Percentiles rank a stretch among this genome's conserved stretches.
Conservation (phyloP, 31 red algal species). For the Porphyra umbilicalis region DNA sequence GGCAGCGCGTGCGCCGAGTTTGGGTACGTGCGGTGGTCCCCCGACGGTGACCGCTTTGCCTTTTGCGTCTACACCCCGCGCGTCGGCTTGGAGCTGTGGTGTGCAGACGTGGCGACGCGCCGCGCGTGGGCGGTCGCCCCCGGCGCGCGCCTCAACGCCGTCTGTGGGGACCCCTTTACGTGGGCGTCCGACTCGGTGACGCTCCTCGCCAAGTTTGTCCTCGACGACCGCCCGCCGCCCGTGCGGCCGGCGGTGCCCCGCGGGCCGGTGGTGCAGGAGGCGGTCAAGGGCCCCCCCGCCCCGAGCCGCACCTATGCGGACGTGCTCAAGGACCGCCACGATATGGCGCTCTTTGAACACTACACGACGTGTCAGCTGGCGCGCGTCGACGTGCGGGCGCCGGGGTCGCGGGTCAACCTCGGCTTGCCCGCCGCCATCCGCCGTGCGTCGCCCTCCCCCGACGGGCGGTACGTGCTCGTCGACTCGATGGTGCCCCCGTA, state of each 20-base stretch:
- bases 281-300: slow-evolving; percentile 23
- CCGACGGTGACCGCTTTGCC: slow-evolving; percentile 64
- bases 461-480: slow-evolving; percentile 66
- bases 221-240: slow-evolving; percentile 46
- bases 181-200: slow-evolving; percentile 41
- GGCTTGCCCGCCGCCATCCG: slow-evolving; percentile 46
- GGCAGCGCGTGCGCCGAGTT: slow-evolving; percentile 35
- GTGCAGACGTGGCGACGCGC: slow-evolving; percentile 22
- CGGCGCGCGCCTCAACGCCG: slow-evolving; percentile 49
- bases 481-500: slow-evolving; percentile 72
- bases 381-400: slow-evolving; percentile 29
- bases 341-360: slow-evolving; percentile 70
- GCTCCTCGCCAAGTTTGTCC: slow-evolving; percentile 59
- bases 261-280: slow-evolving; percentile 69
- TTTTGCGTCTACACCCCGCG: slow-evolving; percentile 69
- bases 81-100: slow-evolving; percentile 71
- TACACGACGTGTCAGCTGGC: slow-evolving; percentile 80
- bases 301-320: slow-evolving; percentile 61
- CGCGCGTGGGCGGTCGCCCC: slow-evolving; percentile 28
- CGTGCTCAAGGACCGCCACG: slow-evolving; percentile 59
- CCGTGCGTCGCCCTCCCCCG: slow-evolving; percentile 67
- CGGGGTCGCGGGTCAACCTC: slow-evolving; percentile 19
- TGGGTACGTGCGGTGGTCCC: slow-evolving; percentile 84
- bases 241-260: slow-evolving; percentile 39
- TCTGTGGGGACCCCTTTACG: slow-evolving; percentile 59